phyloP scores from a whole-genome alignment of 345 rosid genomes.

The Pistacia atlantica region DNA sequence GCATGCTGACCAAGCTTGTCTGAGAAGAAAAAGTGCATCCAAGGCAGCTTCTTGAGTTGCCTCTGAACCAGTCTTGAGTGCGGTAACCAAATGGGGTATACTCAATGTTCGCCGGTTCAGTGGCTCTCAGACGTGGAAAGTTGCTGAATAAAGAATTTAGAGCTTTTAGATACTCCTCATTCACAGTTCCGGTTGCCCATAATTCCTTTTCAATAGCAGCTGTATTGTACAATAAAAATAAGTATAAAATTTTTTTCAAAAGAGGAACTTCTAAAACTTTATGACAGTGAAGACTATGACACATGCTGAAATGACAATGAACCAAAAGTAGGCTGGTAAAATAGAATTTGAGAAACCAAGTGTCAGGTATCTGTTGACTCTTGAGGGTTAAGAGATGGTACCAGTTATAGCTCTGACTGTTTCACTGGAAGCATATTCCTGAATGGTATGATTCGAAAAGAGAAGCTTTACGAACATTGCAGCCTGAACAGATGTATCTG shows the following conservation, averaged over 20 bases:
- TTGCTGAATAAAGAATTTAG: slow-evolving; percentile 86
- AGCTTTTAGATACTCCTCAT: slow-evolving; percentile 94
- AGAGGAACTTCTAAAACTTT: not conserved
- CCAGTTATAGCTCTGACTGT: slow-evolving; percentile 99
- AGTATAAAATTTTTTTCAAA: not conserved
- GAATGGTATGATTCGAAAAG: slow-evolving; percentile 96
- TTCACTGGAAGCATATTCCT: slow-evolving; percentile 98
- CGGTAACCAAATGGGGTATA: slow-evolving; percentile 92
- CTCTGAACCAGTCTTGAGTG: slow-evolving; percentile 96
- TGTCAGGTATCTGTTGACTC: not conserved
- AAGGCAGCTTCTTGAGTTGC: slow-evolving; percentile 98
- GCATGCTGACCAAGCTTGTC: slow-evolving; percentile 99
- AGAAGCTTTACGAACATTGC: slow-evolving; percentile 95
- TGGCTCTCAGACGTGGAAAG: slow-evolving; percentile 97
- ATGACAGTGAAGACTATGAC: not conserved
- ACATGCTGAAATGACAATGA: not conserved
- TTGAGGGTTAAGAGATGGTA: slow-evolving; percentile 30
- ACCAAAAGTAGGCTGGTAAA: too few relatives aligned
- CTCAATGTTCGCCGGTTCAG: slow-evolving; percentile 98
- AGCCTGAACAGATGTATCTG: slow-evolving; percentile 96
- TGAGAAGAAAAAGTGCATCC: slow-evolving; percentile 88
- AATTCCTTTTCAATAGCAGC: slow-evolving; percentile 99
- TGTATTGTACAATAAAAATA: slow-evolving; percentile 34
- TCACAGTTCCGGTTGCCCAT: slow-evolving; percentile 96
- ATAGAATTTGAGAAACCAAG: not conserved